These are phyloP conservation scores for Capsicum baccatum DNA, from an alignment of 257 asterid genomes.

Conservation along the genomic window DNA sequence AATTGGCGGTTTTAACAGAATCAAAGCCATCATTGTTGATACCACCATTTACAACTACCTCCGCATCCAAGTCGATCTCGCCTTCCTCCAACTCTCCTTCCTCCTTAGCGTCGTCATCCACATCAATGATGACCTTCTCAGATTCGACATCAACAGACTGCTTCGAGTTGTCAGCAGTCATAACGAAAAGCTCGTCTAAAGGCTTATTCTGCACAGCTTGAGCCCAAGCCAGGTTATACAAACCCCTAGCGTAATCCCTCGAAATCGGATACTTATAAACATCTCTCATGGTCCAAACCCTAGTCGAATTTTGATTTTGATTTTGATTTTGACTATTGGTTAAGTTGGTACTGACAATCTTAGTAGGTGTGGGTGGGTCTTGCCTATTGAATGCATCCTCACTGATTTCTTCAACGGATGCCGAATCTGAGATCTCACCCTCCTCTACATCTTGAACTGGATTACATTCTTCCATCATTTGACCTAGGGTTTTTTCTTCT, in stretches of 20 bases:
- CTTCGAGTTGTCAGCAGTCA: slow-evolving; percentile 41
- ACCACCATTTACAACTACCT: slow-evolving; percentile 34
- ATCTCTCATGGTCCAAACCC: slow-evolving; percentile 89
- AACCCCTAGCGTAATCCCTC: slow-evolving; percentile 60
- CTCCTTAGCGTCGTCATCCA: slow-evolving; percentile 75
- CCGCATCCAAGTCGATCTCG: slow-evolving; percentile 97
- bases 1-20: slow-evolving; percentile 42
- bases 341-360: slow-evolving; percentile 9
- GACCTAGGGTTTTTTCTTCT: slow-evolving; percentile 41
- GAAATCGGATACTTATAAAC: slow-evolving; percentile 69
- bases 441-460: slow-evolving; percentile 73
- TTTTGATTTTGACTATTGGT: slow-evolving; percentile 25
- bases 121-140: slow-evolving; percentile 56
- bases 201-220: slow-evolving; percentile 96
- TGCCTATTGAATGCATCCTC: slow-evolving; percentile 61
- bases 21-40: slow-evolving; percentile 28
- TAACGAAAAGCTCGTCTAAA: slow-evolving; percentile 67
- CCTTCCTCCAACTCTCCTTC: slow-evolving; percentile 98
- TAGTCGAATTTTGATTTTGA: slow-evolving; percentile 47
- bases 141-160: slow-evolving; percentile 26
- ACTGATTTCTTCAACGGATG: slow-evolving; percentile 80
- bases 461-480: slow-evolving; percentile 64
- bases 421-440: slow-evolving; percentile 94
- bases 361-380: slow-evolving; percentile 28
- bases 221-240: slow-evolving; percentile 94